A percentile compares a stretch with the other conserved stretches of the same genome.
Conservation (phyloP, 345 rosid genomes). For the Firmiana major region DNA sequence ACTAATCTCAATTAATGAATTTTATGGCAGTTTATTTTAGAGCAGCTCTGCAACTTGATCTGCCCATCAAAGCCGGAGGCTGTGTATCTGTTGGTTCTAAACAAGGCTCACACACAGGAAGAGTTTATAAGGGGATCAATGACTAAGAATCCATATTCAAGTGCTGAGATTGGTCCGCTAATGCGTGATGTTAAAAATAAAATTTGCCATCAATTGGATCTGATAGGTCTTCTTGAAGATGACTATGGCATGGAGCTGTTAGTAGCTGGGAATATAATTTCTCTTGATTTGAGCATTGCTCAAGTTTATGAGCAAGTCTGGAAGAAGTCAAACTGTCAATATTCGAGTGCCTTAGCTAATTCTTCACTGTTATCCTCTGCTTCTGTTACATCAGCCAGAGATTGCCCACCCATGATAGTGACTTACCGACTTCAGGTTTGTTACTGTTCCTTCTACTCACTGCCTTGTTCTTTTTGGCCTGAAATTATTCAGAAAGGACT, state of each 20-base stretch:
- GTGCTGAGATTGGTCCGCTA: slow-evolving; percentile 94
- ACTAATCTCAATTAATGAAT: slow-evolving; percentile 22
- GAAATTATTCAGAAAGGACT: background rate
- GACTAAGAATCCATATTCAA: slow-evolving; percentile 97
- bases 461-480: background rate
- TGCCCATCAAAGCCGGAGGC: slow-evolving; percentile 97
- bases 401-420: slow-evolving; percentile 90
- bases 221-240: slow-evolving; percentile 86
- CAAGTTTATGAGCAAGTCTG: slow-evolving; percentile 98
- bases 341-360: slow-evolving; percentile 54
- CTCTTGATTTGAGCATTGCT: slow-evolving; percentile 93
- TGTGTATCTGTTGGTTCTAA: slow-evolving; percentile 78
- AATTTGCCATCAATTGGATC: slow-evolving; percentile 91
- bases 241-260: slow-evolving; percentile 96
- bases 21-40: slow-evolving; percentile 76
- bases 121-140: slow-evolving; percentile 98
- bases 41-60: slow-evolving; percentile 98
- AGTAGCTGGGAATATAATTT: slow-evolving; percentile 95
- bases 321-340: slow-evolving; percentile 86
- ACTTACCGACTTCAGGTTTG: slow-evolving; percentile 98
- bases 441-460: background rate
- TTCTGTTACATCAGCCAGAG: slow-evolving; percentile 57
- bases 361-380: slow-evolving; percentile 60
- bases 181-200: slow-evolving; percentile 99
- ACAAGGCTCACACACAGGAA: slow-evolving; percentile 96